A percentile compares a stretch with the other conserved stretches of the same genome.
phyloP scores from a whole-genome alignment of 78 protist species.

The Dictyostelium purpureum region DNA sequence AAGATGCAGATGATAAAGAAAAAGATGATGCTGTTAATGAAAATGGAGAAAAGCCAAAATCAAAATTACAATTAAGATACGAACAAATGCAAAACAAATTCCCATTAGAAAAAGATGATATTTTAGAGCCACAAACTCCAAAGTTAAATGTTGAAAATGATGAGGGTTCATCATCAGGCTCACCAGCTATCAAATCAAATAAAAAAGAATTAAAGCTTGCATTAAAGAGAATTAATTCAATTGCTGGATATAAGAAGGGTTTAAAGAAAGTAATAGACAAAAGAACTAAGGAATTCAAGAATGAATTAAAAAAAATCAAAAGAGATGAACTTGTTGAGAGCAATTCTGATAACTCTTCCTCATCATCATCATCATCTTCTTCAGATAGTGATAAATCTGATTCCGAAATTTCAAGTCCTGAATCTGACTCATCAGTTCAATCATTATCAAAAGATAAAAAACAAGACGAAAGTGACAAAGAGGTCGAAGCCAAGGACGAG shows the following conservation, averaged over 20 bases:
- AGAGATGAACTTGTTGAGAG: neutral
- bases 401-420: neutral
- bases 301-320: no score
- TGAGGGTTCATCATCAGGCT: neutral
- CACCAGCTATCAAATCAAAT: neutral
- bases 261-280: neutral
- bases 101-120: slow-evolving; percentile 18
- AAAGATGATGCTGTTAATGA: neutral
- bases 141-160: neutral
- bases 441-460: neutral
- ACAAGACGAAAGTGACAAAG: neutral
- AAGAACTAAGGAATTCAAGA: neutral
- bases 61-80: neutral
- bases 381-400: neutral
- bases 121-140: neutral
- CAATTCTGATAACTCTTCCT: neutral
- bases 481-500: neutral
- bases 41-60: neutral
- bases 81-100: neutral
- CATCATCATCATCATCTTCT: neutral
- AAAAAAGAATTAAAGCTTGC: neutral
- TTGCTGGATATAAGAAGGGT: neutral
- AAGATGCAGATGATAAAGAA: neutral
- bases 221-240: neutral
- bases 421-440: neutral